Conservation (phyloP, 352 stramenopile genomes). For the Phytophthora lateralis region DNA sequence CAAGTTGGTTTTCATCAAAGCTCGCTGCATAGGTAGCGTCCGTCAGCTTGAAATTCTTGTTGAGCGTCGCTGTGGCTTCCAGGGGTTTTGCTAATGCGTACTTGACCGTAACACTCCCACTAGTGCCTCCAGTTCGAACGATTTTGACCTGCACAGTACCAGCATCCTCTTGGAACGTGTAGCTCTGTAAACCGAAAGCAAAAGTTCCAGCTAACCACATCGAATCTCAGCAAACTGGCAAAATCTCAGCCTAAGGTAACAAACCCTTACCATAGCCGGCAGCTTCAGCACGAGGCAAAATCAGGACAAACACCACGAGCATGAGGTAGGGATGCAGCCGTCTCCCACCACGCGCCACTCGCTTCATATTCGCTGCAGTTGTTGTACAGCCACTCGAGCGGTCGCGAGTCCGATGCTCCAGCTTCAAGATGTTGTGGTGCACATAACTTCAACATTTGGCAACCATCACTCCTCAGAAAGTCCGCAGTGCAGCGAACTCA, state of each 20-base stretch:
- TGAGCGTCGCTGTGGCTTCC: constrained; percentile 58
- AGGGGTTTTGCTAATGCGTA: constrained; percentile 54
- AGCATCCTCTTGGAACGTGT: constrained; percentile 55
- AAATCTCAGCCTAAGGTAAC: background rate
- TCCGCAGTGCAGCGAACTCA: constrained; percentile 4
- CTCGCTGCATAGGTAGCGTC: constrained; percentile 46
- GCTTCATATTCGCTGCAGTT: constrained; percentile 3
- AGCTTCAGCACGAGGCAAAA: constrained; percentile 37
- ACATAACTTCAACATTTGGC: constrained; percentile 35
- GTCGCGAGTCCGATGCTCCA: background rate
- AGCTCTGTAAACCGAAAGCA: constrained; percentile 55
- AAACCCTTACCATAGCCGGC: constrained; percentile 42
- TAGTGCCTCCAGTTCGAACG: constrained; percentile 46
- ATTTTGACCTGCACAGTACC: constrained; percentile 56
- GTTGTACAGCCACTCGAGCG: background rate
- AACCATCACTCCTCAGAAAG: constrained; percentile 44
- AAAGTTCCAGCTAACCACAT: constrained; percentile 54
- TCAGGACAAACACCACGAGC: constrained; percentile 8
- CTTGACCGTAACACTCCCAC: constrained; percentile 40
- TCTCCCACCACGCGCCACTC: background rate
- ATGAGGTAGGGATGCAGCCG: background rate
- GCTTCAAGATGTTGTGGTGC: constrained; percentile 16
- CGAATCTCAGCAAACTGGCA: background rate
- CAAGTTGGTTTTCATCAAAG: constrained; percentile 55
- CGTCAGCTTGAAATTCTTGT: constrained; percentile 63